phyloP scores from a whole-genome alignment of 139 green algal species.

The Auxenochlorella pyrenoidosa region DNA sequence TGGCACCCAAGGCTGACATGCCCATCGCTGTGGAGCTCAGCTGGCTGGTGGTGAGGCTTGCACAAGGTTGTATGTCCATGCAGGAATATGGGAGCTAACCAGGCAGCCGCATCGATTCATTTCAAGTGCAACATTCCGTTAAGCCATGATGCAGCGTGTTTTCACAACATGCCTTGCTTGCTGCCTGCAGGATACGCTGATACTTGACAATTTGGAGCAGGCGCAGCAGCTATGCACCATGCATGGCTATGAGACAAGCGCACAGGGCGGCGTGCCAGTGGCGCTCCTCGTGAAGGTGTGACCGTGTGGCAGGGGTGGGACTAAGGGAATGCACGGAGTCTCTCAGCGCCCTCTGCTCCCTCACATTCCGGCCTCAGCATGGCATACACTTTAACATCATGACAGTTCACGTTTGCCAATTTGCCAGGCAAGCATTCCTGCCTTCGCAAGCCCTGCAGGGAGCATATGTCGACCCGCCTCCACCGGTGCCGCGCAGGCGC shows the following conservation, averaged over 20 bases:
- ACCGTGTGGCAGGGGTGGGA: neutral
- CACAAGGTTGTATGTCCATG: too few relatives aligned
- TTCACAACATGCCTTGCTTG: neutral
- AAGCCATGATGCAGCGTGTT: too few relatives aligned
- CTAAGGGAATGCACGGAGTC: neutral
- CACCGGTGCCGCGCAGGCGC: constrained; percentile 20
- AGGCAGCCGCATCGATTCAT: neutral
- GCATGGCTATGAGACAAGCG: constrained; percentile 17
- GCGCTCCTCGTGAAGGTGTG: constrained; percentile 9
- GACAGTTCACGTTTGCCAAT: neutral
- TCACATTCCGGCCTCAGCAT: too few relatives aligned
- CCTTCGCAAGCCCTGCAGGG: neutral
- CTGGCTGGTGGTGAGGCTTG: constrained; percentile 33
- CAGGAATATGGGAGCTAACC: too few relatives aligned
- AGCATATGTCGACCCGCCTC: constrained; percentile 17
- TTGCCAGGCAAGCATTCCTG: neutral
- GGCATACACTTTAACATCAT: neutral
- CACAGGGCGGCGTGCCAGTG: neutral
- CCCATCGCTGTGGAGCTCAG: constrained; percentile 24
- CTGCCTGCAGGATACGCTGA: constrained; percentile 25
- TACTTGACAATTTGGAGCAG: constrained; percentile 38
- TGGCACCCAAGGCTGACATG: constrained; percentile 1
- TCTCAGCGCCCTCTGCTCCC: neutral
- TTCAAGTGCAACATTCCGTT: neutral
- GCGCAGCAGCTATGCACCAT: constrained; percentile 16